Evolutionary conservation across 768 basidiomycete species (phyloP).

Genomic region (Melanogaster broomeanus): DNA sequence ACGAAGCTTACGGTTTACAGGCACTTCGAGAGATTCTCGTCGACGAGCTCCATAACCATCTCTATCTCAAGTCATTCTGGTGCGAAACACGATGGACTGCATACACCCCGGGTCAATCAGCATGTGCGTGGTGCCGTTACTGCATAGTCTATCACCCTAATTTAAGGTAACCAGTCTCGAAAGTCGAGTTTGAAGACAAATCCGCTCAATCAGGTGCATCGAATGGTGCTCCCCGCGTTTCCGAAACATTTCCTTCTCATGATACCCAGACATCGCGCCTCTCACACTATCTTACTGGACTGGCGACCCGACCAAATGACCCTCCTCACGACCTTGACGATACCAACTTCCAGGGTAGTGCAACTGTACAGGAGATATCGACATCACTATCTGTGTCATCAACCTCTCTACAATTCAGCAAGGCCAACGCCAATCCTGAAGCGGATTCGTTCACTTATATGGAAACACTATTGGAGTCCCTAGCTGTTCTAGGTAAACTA

Average conservation of each 20-base stretch:
- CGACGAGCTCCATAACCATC: slow-evolving; percentile 93
- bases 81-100: slow-evolving; percentile 91
- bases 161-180: slow-evolving; percentile 49
- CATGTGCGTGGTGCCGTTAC: slow-evolving; percentile 51
- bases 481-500: slow-evolving; percentile 87
- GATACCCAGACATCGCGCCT: slow-evolving; percentile 50
- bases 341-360: slow-evolving; percentile 28
- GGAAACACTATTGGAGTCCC: slow-evolving; percentile 89
- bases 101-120: slow-evolving; percentile 77
- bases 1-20: slow-evolving; percentile 42
- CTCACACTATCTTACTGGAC: slow-evolving; percentile 60
- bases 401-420: slow-evolving; percentile 20
- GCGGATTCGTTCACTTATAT: slow-evolving; percentile 92
- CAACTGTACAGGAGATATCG: slow-evolving; percentile 20
- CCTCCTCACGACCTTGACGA: slow-evolving; percentile 67
- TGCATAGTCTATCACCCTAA: slow-evolving; percentile 9
- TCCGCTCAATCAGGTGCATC: slow-evolving; percentile 19
- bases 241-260: slow-evolving; percentile 40
- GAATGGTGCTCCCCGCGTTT: slow-evolving; percentile 22
- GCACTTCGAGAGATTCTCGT: slow-evolving; percentile 89
- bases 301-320: slow-evolving; percentile 76
- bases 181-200: slow-evolving; percentile 65
- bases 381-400: slow-evolving; percentile 21
- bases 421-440: slow-evolving; percentile 68
- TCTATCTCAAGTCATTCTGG: slow-evolving; percentile 98